Evolutionary conservation across 192 early-diverging fungal genomes (phyloP).

Genomic region (Coemansia sp.): DNA sequence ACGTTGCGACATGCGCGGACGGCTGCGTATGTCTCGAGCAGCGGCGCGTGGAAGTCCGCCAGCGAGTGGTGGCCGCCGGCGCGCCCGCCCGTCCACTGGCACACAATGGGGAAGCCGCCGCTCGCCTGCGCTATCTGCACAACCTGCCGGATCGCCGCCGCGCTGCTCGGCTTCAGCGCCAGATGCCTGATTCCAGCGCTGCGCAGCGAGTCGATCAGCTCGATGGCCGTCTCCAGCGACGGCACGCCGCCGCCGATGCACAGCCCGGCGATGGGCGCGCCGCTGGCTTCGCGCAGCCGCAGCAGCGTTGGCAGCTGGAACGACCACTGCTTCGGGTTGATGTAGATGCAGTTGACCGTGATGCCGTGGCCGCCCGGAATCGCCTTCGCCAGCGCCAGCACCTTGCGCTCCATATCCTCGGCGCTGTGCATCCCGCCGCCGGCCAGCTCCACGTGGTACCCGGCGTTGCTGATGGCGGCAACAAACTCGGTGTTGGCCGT

Average conservation of each 20-base stretch:
- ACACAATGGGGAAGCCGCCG: constrained; percentile 80
- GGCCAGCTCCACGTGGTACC: constrained; percentile 88
- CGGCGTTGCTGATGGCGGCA: constrained; percentile 82
- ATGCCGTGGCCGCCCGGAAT: constrained; percentile 82
- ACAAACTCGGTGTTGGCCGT: constrained; percentile 80
- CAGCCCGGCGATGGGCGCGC: constrained; percentile 87
- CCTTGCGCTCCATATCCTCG: constrained; percentile 63
- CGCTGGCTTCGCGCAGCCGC: constrained; percentile 74
- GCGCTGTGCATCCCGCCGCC: constrained; percentile 88
- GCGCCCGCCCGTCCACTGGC: constrained; percentile 97
- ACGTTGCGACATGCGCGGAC: constrained; percentile 81
- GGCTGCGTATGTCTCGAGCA: constrained; percentile 64
- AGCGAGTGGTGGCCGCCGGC: constrained; percentile 96
- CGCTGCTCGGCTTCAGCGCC: constrained; percentile 84
- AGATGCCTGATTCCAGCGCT: constrained; percentile 73
- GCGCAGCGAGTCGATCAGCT: constrained; percentile 74
- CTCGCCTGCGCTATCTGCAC: constrained; percentile 81
- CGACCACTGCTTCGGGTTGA: constrained; percentile 84
- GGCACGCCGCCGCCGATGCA: constrained; percentile 94
- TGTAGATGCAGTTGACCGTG: constrained; percentile 88
- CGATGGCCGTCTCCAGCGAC: constrained; percentile 78
- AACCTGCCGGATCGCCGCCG: constrained; percentile 74
- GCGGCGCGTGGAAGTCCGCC: constrained; percentile 92
- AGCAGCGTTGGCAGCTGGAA: constrained; percentile 78
- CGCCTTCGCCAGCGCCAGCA: constrained; percentile 70